Conservation (phyloP, 306 rosid species). For the Pyrus communis region DNA sequence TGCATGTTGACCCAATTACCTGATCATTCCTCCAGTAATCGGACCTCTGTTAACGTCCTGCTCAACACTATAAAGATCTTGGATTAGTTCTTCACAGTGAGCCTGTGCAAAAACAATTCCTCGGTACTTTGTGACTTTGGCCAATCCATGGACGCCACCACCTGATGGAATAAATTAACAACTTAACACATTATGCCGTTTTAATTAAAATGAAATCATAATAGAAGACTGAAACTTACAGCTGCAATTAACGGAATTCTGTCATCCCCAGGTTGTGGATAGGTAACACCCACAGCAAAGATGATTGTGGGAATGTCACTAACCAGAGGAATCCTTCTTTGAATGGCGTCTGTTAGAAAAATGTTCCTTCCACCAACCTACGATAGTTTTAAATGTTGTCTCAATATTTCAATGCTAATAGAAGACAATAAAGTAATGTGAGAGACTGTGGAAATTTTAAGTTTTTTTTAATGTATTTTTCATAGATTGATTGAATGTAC, state of each 20-base stretch:
- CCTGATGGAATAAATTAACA: slow-evolving; percentile 27
- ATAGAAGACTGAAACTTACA: slow-evolving; percentile 19
- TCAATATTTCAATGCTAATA: not conserved
- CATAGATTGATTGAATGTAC: too few species aligned
- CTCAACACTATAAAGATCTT: slow-evolving; percentile 38
- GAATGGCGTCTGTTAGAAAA: slow-evolving; percentile 48
- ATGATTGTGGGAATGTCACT: slow-evolving; percentile 59
- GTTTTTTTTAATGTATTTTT: too few species aligned
- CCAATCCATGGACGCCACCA: slow-evolving; percentile 95
- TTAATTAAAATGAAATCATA: not conserved
- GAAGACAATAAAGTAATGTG: too few species aligned
- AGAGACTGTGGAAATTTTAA: too few species aligned
- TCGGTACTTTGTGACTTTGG: slow-evolving; percentile 54
- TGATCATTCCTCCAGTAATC: slow-evolving; percentile 54
- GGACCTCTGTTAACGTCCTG: slow-evolving; percentile 31
- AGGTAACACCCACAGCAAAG: slow-evolving; percentile 76
- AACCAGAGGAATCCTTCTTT: slow-evolving; percentile 34
- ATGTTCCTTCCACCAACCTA: slow-evolving; percentile 75
- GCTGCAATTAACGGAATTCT: slow-evolving; percentile 72
- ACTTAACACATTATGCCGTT: not conserved
- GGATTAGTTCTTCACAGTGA: slow-evolving; percentile 62
- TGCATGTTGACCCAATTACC: slow-evolving; percentile 18
- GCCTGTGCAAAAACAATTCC: slow-evolving; percentile 60
- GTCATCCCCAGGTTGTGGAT: slow-evolving; percentile 67
- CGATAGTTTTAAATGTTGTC: not conserved